These are phyloP conservation scores for Nannochloropsis granulata DNA, from an alignment of 108 stramenopile species.

Conservation along the genomic window DNA sequence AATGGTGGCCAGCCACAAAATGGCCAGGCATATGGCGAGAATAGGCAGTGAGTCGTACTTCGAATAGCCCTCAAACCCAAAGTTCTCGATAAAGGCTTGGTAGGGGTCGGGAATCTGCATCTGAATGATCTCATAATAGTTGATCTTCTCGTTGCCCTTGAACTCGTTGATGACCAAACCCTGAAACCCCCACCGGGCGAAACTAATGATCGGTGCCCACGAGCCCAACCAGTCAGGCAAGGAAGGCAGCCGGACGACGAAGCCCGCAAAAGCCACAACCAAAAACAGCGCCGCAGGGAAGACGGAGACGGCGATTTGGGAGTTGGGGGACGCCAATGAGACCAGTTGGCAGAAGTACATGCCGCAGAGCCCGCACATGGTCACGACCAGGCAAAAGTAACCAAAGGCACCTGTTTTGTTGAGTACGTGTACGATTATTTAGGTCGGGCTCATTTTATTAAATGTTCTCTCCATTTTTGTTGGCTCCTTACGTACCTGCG, in stretches of 20 bases:
- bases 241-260: slow-evolving; percentile 29
- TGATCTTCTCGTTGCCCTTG: background rate
- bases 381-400: slow-evolving; percentile 24
- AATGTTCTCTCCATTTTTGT: too few relatives aligned
- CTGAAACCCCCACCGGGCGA: slow-evolving; percentile 33
- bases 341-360: slow-evolving; percentile 28
- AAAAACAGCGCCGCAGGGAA: slow-evolving; percentile 33
- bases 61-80: background rate
- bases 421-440: background rate
- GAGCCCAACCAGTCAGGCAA: slow-evolving; percentile 26
- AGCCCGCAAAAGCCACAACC: slow-evolving; percentile 32
- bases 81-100: background rate
- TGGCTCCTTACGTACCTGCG: background rate
- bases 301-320: slow-evolving; percentile 25
- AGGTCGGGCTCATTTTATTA: background rate
- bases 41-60: background rate
- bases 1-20: background rate
- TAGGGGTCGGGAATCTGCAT: background rate
- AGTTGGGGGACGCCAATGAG: background rate
- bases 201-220: slow-evolving; percentile 29
- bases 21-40: background rate
- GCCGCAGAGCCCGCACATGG: slow-evolving; percentile 16
- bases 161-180: slow-evolving; percentile 32
- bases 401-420: slow-evolving; percentile 3
- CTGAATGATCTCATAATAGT: background rate